Conservation (phyloP, 495 filamentous ascomycete species). For the Penicillium lividum region DNA sequence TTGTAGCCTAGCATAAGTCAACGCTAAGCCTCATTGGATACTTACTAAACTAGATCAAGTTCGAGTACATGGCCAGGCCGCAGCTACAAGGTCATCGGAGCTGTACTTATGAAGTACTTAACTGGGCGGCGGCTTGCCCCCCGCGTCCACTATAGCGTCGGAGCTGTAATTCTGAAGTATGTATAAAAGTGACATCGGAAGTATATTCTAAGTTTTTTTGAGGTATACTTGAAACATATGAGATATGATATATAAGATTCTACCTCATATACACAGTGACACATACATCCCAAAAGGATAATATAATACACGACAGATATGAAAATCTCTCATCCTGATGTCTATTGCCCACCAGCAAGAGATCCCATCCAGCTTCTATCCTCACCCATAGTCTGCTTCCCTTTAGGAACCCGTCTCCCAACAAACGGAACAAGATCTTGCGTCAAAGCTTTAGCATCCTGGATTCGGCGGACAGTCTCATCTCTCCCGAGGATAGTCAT, state of each 20-base stretch:
- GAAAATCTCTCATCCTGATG: neutral
- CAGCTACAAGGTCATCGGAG: too few relatives aligned
- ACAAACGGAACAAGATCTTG: slow-evolving; percentile 20
- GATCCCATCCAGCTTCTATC: slow-evolving; percentile 45
- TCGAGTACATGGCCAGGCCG: too few relatives aligned
- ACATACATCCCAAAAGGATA: neutral
- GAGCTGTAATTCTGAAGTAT: too few relatives aligned
- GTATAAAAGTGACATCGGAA: too few relatives aligned
- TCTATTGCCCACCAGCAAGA: slow-evolving; percentile 29
- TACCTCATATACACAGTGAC: neutral
- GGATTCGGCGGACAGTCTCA: slow-evolving; percentile 57
- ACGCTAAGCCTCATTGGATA: too few relatives aligned
- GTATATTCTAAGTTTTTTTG: too few relatives aligned
- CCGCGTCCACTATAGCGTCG: too few relatives aligned
- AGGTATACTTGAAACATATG: neutral
- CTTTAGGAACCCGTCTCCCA: slow-evolving; percentile 24
- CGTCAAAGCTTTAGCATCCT: slow-evolving; percentile 44
- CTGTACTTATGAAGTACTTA: too few relatives aligned
- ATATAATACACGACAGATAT: neutral
- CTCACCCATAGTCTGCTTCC: slow-evolving; percentile 18
- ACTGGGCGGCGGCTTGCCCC: too few relatives aligned
- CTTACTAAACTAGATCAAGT: too few relatives aligned
- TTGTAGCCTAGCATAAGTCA: too few relatives aligned
- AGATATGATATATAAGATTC: neutral
- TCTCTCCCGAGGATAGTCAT: slow-evolving; percentile 65